Evolutionary conservation across 2,329 filamentous ascomycete genomes (phyloP).

Genomic region (Leptoxyphium fumago): DNA sequence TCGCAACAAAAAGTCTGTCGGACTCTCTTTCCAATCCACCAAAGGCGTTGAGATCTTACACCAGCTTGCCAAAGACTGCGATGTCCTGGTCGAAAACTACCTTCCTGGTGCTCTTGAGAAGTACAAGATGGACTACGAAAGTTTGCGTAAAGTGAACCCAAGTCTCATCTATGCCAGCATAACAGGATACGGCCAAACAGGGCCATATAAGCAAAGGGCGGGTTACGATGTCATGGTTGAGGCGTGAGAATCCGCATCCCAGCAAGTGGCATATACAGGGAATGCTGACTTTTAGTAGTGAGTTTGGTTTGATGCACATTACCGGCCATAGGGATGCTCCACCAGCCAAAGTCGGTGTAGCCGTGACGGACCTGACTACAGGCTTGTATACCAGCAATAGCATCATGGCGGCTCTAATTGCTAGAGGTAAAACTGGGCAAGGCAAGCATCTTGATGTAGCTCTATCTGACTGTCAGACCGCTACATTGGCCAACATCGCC

Average conservation of each 20-base stretch:
- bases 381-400: constrained; percentile 90
- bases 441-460: constrained; percentile 90
- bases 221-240: constrained; percentile 99
- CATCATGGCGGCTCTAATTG: constrained; percentile 85
- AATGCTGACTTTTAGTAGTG: constrained; percentile 24
- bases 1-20: constrained; percentile 91
- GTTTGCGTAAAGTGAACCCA: constrained; percentile 68
- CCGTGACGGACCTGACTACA: constrained; percentile 90
- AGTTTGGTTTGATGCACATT: constrained; percentile 97
- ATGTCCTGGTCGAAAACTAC: constrained; percentile 94
- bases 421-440: constrained; percentile 54
- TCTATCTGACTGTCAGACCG: constrained; percentile 87
- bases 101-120: constrained; percentile 79
- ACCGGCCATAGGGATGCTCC: constrained; percentile 77
- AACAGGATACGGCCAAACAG: constrained; percentile 92
- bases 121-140: constrained; percentile 79
- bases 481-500: constrained; percentile 87
- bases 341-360: constrained; percentile 93
- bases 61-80: constrained; percentile 66
- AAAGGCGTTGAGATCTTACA: constrained; percentile 78
- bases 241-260: constrained; percentile 35
- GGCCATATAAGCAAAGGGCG: constrained; percentile 71
- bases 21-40: constrained; percentile 74
- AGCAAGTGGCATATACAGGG: too few relatives aligned
- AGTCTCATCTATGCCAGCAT: constrained; percentile 86